Conservation (phyloP, 2,329 filamentous ascomycete species). For the Fusarium luffae region DNA sequence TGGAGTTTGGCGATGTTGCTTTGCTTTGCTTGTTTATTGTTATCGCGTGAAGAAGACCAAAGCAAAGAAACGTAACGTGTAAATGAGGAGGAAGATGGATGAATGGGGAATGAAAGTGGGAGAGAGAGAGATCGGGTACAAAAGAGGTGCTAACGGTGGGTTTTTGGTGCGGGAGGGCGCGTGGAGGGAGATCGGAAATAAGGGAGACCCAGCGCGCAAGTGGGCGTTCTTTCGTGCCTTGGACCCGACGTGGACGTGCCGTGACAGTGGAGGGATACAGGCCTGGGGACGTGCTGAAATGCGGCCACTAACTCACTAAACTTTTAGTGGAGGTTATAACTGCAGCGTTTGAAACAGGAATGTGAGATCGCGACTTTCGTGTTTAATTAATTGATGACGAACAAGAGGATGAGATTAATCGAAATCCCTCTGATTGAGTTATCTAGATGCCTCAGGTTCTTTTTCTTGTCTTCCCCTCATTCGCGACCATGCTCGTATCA, state of each 20-base stretch:
- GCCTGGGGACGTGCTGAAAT: slow-evolving; percentile 1
- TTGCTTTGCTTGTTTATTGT: slow-evolving; percentile 28
- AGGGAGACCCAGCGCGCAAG: slow-evolving; percentile 33
- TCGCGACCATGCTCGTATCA: background rate
- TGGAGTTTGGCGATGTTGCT: background rate
- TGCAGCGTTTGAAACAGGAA: slow-evolving; percentile 20
- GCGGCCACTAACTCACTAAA: background rate
- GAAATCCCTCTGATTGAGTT: background rate
- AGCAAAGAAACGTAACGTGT: slow-evolving; percentile 14
- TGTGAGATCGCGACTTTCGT: slow-evolving; percentile 15
- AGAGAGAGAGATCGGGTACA: slow-evolving; percentile 33
- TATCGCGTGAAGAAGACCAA: slow-evolving; percentile 16
- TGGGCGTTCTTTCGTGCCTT: slow-evolving; percentile 32
- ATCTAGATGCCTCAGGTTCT: slow-evolving; percentile 27
- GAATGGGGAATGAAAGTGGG: slow-evolving; percentile 18
- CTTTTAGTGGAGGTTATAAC: background rate
- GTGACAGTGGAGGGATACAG: slow-evolving; percentile 4
- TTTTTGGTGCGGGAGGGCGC: slow-evolving; percentile 38
- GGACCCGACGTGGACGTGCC: slow-evolving; percentile 25
- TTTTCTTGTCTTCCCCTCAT: slow-evolving; percentile 16
- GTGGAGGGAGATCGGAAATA: slow-evolving; percentile 38
- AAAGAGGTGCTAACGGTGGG: slow-evolving; percentile 36
- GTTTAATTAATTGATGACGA: background rate
- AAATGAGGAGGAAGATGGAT: slow-evolving; percentile 12
- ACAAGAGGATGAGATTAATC: background rate